These are phyloP conservation scores for Allomyces macrogynus DNA, from an alignment of 192 early-diverging fungal genomes.

Conservation along the genomic window DNA sequence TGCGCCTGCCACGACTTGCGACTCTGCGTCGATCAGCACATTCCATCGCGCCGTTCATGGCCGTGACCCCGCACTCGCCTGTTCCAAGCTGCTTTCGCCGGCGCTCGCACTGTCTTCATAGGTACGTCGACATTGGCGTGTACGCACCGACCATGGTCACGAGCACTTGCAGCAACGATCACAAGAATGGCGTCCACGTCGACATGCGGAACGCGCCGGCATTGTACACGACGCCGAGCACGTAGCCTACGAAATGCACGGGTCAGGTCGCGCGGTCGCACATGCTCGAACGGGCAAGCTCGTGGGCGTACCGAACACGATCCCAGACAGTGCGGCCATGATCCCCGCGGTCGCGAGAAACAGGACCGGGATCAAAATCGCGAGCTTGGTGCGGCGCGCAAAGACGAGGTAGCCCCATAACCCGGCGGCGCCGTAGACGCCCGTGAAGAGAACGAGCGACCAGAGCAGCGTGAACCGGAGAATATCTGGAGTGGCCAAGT, in stretches of 20 bases:
- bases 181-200: conserved; percentile 49
- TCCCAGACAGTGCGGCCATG: conserved; percentile 20
- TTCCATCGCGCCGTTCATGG: too few species aligned
- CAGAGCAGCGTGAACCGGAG: conserved; percentile 35
- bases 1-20: too few species aligned
- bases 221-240: conserved; percentile 34
- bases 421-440: conserved; percentile 38
- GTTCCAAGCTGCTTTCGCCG: too few species aligned
- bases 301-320: conserved; percentile 15
- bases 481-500: conserved; percentile 21
- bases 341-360: conserved; percentile 13
- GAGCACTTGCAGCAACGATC: conserved; percentile 42
- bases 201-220: conserved; percentile 44
- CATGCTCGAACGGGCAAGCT: conserved; percentile 11
- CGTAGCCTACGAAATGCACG: conserved; percentile 22
- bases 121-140: conserved; percentile 35
- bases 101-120: conserved; percentile 9
- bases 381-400: conserved; percentile 17
- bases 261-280: conserved; percentile 1
- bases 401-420: conserved; percentile 29
- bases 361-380: conserved; percentile 12
- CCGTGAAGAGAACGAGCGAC: conserved; percentile 34
- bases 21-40: too few species aligned
- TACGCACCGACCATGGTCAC: conserved; percentile 36
- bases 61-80: too few species aligned